Percentiles rank a stretch among this genome's conserved stretches.
Conservation (phyloP, 176 grass and related monocot genomes). For the Carex parvula region DNA sequence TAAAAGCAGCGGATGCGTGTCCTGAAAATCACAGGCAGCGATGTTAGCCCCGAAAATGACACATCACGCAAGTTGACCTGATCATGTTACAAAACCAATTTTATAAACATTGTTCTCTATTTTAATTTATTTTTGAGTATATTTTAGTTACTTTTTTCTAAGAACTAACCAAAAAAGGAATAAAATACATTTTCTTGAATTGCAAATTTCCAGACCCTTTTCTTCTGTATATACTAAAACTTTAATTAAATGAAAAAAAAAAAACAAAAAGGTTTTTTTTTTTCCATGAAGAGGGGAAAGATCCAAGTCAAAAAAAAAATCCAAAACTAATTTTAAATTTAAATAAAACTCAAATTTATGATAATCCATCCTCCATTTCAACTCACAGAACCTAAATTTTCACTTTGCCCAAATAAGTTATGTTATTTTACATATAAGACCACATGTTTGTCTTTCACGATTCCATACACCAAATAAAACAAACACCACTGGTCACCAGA, state of each 20-base stretch:
- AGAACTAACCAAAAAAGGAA: background rate
- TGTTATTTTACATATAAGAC: conserved; percentile 27
- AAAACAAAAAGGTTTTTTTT: background rate
- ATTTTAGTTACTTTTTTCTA: too few species aligned
- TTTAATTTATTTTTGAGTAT: too few species aligned
- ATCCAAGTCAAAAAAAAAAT: background rate
- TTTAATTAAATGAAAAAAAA: background rate
- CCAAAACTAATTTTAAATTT: background rate
- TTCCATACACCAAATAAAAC: conserved; percentile 19
- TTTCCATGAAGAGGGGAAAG: background rate
- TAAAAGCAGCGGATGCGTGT: too few species aligned
- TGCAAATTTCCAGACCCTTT: background rate
- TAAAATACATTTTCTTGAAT: background rate
- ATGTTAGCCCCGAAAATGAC: too few species aligned
- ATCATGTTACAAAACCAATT: too few species aligned
- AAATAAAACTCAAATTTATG: background rate
- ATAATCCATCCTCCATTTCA: background rate
- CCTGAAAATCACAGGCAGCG: too few species aligned
- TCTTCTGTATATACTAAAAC: background rate
- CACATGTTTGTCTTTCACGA: background rate
- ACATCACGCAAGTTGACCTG: too few species aligned
- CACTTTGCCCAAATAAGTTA: conserved; percentile 23
- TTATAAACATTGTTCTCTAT: too few species aligned
- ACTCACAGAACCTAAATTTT: conserved; percentile 27
- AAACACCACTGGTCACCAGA: background rate